These are phyloP conservation scores for Codiaeum variegatum DNA, from an alignment of 441 rosid species.

Conservation along the genomic window DNA sequence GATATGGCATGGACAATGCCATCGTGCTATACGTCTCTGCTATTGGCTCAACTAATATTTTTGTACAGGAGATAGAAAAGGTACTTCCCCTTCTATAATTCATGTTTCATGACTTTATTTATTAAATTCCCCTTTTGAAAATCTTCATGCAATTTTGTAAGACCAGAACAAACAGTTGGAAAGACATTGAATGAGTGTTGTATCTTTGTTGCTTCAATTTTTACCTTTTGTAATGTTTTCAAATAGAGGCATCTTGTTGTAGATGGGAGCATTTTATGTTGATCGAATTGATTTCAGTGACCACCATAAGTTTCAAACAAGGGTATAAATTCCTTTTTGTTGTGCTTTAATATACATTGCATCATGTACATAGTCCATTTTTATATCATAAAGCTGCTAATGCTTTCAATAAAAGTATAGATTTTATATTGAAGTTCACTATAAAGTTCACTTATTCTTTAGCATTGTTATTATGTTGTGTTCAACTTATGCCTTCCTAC, in stretches of 20 bases:
- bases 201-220: not conserved
- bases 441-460: not conserved
- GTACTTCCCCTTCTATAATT: conserved; percentile 27
- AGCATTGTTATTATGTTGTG: not conserved
- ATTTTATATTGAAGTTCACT: conserved; percentile 1
- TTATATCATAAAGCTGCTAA: not conserved
- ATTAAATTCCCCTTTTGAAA: not conserved
- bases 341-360: not conserved
- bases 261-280: conserved; percentile 57
- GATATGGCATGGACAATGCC: too few relatives aligned
- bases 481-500: not conserved
- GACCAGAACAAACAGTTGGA: not conserved
- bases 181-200: not conserved
- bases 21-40: conserved; percentile 68
- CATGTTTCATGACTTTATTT: not conserved
- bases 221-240: not conserved
- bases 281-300: conserved; percentile 73
- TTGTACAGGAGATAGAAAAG: conserved; percentile 46
- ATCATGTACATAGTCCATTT: not conserved
- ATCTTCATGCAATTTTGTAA: not conserved
- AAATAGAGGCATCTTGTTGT: conserved; percentile 25
- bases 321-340: conserved; percentile 33
- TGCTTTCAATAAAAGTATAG: not conserved
- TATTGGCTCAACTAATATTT: conserved; percentile 70
- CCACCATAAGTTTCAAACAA: conserved; percentile 51